phyloP scores from a whole-genome alignment of 164 flowering plant species.

The Cinnamomum chago region DNA sequence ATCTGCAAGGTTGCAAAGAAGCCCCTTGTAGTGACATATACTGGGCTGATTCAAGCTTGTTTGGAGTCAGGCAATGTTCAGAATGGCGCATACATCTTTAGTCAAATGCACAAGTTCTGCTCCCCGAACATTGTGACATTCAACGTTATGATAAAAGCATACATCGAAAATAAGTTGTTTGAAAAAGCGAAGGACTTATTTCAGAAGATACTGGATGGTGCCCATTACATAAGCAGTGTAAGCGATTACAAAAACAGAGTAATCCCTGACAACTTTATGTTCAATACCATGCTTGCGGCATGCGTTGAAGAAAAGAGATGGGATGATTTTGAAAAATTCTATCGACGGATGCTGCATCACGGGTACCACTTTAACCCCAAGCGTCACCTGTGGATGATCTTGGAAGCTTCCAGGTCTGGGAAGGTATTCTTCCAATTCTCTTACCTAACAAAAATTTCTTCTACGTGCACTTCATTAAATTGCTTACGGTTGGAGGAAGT shows the following conservation, averaged over 20 bases:
- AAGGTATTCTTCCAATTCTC: constrained; percentile 45
- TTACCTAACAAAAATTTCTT: neutral
- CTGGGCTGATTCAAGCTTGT: constrained; percentile 91
- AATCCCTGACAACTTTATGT: constrained; percentile 64
- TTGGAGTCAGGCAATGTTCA: constrained; percentile 55
- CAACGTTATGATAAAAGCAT: constrained; percentile 87
- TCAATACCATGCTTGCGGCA: constrained; percentile 76
- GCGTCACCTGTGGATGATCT: constrained; percentile 64
- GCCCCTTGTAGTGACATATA: constrained; percentile 90
- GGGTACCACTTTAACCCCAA: constrained; percentile 74
- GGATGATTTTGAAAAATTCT: constrained; percentile 68
- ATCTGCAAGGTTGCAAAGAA: constrained; percentile 85
- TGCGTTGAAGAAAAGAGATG: constrained; percentile 48
- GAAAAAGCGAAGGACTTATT: constrained; percentile 67
- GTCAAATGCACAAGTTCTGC: constrained; percentile 66
- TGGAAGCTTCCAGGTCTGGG: constrained; percentile 73
- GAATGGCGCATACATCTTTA: constrained; percentile 51
- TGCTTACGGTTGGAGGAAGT: neutral
- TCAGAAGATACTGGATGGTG: constrained; percentile 41
- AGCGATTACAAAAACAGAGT: constrained; percentile 39
- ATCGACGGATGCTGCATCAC: constrained; percentile 53
- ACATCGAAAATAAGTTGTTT: constrained; percentile 51
- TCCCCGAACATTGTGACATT: constrained; percentile 81
- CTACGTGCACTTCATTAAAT: neutral
- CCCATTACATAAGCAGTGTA: constrained; percentile 20